These are phyloP conservation scores for Mrakia frigida DNA, from an alignment of 768 basidiomycete species.

Conservation along the genomic window DNA sequence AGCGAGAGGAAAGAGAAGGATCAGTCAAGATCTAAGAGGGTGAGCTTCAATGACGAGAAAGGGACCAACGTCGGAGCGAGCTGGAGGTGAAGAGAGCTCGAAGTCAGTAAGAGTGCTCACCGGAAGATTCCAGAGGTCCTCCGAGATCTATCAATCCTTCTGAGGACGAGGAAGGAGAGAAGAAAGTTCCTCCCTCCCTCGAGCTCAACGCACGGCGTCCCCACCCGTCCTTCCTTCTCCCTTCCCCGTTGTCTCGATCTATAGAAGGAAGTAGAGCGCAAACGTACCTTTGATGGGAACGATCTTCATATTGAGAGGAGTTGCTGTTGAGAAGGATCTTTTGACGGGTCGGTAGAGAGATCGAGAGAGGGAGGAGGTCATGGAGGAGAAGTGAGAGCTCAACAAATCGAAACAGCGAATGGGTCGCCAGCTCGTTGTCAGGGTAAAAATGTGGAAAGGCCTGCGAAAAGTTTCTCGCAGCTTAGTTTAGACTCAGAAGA, in stretches of 20 bases:
- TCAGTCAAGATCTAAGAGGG: background rate
- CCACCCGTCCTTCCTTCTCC: background rate
- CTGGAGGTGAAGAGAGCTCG: background rate
- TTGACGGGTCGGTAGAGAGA: background rate
- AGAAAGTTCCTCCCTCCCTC: background rate
- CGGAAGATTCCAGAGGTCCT: background rate
- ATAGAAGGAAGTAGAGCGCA: background rate
- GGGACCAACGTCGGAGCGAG: background rate
- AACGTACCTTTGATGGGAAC: slow-evolving; percentile 1
- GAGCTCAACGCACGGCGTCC: background rate
- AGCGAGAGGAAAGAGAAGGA: background rate
- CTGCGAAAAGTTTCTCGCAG: too few relatives aligned
- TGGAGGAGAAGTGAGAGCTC: background rate
- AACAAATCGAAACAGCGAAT: too few relatives aligned
- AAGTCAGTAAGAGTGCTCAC: background rate
- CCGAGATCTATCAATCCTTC: too few relatives aligned
- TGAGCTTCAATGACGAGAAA: background rate
- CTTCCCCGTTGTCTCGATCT: background rate
- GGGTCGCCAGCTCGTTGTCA: too few relatives aligned
- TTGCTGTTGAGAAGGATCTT: background rate
- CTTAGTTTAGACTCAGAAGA: too few relatives aligned
- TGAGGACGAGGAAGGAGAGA: background rate
- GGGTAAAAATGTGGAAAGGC: too few relatives aligned
- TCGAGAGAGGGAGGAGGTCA: background rate
- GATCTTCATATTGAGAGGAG: slow-evolving; percentile 19